Conservation (phyloP, 306 rosid species). For the Medicago lupulina region DNA sequence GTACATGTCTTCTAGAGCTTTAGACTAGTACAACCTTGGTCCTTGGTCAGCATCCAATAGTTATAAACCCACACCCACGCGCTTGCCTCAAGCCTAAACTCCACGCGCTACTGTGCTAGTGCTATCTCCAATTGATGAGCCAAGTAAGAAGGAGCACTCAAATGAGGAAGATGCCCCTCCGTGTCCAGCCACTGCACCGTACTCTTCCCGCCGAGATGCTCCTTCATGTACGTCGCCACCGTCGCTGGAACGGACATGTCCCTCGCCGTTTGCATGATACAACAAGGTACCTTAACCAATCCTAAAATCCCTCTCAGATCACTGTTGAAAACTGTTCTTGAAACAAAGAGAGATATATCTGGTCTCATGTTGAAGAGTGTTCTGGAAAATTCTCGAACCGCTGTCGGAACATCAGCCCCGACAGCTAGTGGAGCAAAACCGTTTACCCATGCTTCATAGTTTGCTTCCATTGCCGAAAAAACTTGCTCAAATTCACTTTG, state of each 20-base stretch:
- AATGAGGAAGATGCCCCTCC: slow-evolving; percentile 93
- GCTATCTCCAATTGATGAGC: slow-evolving; percentile 70
- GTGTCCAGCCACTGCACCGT: slow-evolving; percentile 78
- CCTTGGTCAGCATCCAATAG: background rate
- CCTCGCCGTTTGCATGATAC: slow-evolving; percentile 75
- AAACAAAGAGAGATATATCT: slow-evolving; percentile 78
- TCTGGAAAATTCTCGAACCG: slow-evolving; percentile 78
- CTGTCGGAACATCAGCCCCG: slow-evolving; percentile 89
- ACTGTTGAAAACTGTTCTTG: slow-evolving; percentile 71
- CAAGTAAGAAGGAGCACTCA: slow-evolving; percentile 74
- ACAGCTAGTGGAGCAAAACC: slow-evolving; percentile 85
- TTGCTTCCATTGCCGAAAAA: slow-evolving; percentile 78
- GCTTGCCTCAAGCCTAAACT: background rate
- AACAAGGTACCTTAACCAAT: slow-evolving; percentile 75
- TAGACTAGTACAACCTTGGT: background rate
- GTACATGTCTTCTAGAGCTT: slow-evolving; percentile 13
- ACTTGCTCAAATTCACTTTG: slow-evolving; percentile 66
- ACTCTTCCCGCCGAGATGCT: slow-evolving; percentile 81
- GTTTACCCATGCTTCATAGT: slow-evolving; percentile 82
- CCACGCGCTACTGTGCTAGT: slow-evolving; percentile 56
- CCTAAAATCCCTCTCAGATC: slow-evolving; percentile 84
- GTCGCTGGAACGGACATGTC: slow-evolving; percentile 80
- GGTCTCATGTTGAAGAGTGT: slow-evolving; percentile 96
- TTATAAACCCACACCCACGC: background rate
- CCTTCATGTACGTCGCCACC: slow-evolving; percentile 74